Percentiles rank a stretch among this genome's conserved stretches.
These are phyloP conservation scores for Taiozyma sp. DNA, from an alignment of 1,139 yeast genomes.

Conservation along the genomic window DNA sequence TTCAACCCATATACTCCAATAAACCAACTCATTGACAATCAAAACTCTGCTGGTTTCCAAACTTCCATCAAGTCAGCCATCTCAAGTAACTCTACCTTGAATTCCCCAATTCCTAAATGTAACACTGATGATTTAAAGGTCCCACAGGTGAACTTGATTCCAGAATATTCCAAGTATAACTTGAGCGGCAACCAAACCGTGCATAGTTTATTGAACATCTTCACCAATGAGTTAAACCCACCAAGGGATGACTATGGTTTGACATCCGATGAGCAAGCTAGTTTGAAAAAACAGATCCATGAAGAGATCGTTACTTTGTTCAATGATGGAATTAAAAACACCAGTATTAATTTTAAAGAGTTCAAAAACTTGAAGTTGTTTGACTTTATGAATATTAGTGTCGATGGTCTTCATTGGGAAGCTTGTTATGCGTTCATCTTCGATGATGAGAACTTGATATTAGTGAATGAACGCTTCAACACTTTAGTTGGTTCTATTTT, in stretches of 20 bases:
- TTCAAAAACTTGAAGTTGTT: conserved; percentile 35
- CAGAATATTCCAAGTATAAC: conserved; percentile 16
- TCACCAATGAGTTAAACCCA: conserved; percentile 14
- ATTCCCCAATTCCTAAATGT: not conserved
- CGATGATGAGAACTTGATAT: conserved; percentile 31
- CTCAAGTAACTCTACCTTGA: not conserved
- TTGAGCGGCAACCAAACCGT: conserved; percentile 5
- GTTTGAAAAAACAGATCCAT: conserved; percentile 11
- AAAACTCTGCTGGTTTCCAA: conserved; percentile 15
- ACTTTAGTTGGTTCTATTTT: conserved; percentile 34
- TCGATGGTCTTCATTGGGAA: conserved; percentile 37
- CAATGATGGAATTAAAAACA: not conserved
- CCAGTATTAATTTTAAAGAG: conserved; percentile 21
- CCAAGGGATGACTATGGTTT: not conserved
- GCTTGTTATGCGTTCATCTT: conserved; percentile 36
- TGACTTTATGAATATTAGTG: conserved; percentile 39
- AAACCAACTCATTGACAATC: conserved; percentile 14
- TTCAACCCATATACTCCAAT: conserved; percentile 19
- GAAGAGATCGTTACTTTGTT: conserved; percentile 8
- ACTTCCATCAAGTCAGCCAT: not conserved
- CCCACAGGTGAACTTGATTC: conserved; percentile 17
- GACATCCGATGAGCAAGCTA: not conserved
- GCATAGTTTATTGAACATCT: conserved; percentile 15
- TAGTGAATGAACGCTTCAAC: conserved; percentile 31
- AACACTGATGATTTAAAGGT: conserved; percentile 4